These are phyloP conservation scores for Phyllosticta capitalensis DNA, from an alignment of 2,329 filamentous ascomycete species.

Conservation along the genomic window DNA sequence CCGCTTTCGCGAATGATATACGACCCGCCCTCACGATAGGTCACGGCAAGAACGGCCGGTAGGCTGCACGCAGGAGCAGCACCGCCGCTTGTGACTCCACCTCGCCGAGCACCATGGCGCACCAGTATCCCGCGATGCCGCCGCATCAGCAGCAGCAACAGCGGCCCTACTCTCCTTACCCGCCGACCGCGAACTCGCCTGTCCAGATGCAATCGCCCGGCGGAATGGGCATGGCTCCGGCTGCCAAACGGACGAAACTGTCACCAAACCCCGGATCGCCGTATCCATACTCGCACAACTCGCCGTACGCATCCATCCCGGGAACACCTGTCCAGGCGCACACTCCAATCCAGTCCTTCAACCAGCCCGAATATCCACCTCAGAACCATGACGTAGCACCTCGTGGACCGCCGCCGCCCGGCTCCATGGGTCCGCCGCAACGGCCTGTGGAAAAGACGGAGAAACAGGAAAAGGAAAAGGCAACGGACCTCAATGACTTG, in stretches of 20 bases:
- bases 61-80: slow-evolving; percentile 4
- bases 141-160: slow-evolving; percentile 34
- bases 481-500: slow-evolving; percentile 58
- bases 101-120: slow-evolving; percentile 10
- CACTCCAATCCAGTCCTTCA: slow-evolving; percentile 26
- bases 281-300: slow-evolving; percentile 43
- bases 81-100: not conserved
- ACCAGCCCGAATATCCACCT: slow-evolving; percentile 41
- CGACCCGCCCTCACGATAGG: slow-evolving; percentile 1
- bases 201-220: slow-evolving; percentile 32
- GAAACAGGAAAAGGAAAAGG: slow-evolving; percentile 51
- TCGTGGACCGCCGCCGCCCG: slow-evolving; percentile 23
- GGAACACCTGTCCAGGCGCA: slow-evolving; percentile 23
- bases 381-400: slow-evolving; percentile 10
- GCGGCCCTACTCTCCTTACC: slow-evolving; percentile 48
- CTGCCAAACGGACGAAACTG: slow-evolving; percentile 51
- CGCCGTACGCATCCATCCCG: slow-evolving; percentile 31
- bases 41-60: slow-evolving; percentile 5
- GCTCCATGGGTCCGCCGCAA: slow-evolving; percentile 55
- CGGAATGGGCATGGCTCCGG: slow-evolving; percentile 53
- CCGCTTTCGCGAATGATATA: slow-evolving; percentile 5
- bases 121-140: slow-evolving; percentile 22
- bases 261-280: slow-evolving; percentile 22
- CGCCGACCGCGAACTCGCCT: slow-evolving; percentile 30
- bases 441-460: slow-evolving; percentile 45